Conservation (phyloP, 352 stramenopile genomes). For the Phytophthora kernoviae region DNA sequence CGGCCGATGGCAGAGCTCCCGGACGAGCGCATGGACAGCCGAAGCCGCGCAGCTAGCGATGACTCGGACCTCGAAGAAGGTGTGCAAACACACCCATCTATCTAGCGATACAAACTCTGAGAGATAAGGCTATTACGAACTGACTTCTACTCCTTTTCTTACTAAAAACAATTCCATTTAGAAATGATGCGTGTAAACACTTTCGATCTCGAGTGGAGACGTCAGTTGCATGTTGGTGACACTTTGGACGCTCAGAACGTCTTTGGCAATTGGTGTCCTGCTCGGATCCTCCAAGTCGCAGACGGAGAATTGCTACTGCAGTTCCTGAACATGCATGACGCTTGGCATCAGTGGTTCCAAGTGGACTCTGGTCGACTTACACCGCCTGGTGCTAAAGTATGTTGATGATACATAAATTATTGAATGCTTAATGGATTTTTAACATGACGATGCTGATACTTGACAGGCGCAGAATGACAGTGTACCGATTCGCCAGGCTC, state of each 20-base stretch:
- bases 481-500: slow-evolving; percentile 60
- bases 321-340: slow-evolving; percentile 85
- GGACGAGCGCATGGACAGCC: slow-evolving; percentile 35
- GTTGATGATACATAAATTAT: background rate
- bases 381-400: slow-evolving; percentile 61
- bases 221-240: slow-evolving; percentile 67
- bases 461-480: slow-evolving; percentile 60
- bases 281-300: slow-evolving; percentile 56
- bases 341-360: slow-evolving; percentile 72
- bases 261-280: slow-evolving; percentile 87
- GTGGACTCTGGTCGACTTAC: slow-evolving; percentile 69
- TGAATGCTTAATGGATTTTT: slow-evolving; percentile 2
- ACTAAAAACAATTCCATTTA: slow-evolving; percentile 18
- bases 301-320: slow-evolving; percentile 70
- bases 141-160: slow-evolving; percentile 1
- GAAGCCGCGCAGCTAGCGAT: slow-evolving; percentile 41
- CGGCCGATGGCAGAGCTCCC: slow-evolving; percentile 17
- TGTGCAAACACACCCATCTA: slow-evolving; percentile 8
- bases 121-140: background rate
- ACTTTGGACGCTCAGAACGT: slow-evolving; percentile 77
- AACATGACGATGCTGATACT: background rate
- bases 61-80: slow-evolving; percentile 85
- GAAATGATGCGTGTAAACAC: slow-evolving; percentile 86
- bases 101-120: background rate
- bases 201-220: slow-evolving; percentile 72